Base-by-base conservation (phyloP, 495 filamentous ascomycete species). In the Penicillium antarcticum region DNA sequence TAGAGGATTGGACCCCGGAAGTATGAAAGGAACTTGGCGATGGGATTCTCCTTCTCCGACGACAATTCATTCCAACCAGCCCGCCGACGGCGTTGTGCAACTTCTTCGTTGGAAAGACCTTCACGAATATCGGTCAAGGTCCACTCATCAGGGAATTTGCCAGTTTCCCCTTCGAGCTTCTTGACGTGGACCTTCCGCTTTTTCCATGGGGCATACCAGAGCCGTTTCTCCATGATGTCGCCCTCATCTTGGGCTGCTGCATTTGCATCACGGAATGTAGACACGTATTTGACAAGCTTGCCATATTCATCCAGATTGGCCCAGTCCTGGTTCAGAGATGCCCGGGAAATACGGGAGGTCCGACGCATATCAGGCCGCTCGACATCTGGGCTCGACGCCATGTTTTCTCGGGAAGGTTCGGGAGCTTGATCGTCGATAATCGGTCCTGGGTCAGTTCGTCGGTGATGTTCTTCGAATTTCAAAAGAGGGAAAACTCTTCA, bases 1-100 rank as follows among this genome's bases (percentile, higher is more conserved):
- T 90, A 90, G 32, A 91, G 82, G 69, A 91, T 88, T n/a, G 87
- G 87, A 18, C 87, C 87, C 14, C 71, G 79, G 67, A 91, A 91
- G 69, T 85, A 91, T 18, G 81, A 79, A 26, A 91, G 60, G 50
- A 91, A 78, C 69, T 91, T 84, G 46, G 81, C 76, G 53, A 91
- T 80, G 51, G 85, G 73, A 56, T 88, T 89, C 52, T 85, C 81
- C 67, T 89, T 89, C 67, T 90, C 86, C 10, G 86, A 80, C 21
- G 72, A 73, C 59, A 91, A 66, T 57, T 91, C 87, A 53, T 91
- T 91, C 73, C 75, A 89, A 13, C 87, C 87, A 32, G 78, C 73
- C 19, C 75, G 76, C 43, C 74, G 82, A 14, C 87, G 79, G 42
- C 87, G 76, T 16, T 64, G 56, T 24, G 80, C 77, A 31, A 87